Evolutionary conservation across 2,329 filamentous ascomycete species (phyloP).

Genomic region (Alternaria sp.): DNA sequence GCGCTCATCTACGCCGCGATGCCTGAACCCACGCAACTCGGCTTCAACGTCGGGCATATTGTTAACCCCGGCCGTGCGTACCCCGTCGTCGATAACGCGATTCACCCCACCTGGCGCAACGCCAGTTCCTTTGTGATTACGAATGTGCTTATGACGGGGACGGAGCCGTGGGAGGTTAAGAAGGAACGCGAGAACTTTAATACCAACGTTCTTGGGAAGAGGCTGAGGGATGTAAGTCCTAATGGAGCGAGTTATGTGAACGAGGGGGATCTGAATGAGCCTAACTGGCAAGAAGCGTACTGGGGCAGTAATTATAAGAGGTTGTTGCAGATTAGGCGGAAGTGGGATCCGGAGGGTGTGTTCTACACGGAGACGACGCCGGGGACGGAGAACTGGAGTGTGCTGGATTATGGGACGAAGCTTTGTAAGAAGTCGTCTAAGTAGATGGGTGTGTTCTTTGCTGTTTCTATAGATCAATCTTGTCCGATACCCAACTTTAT

Average conservation of each 20-base stretch:
- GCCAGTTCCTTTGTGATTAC: slow-evolving; percentile 46
- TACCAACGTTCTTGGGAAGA: slow-evolving; percentile 40
- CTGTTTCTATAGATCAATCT: not conserved
- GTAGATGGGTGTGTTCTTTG: not conserved
- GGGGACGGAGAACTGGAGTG: slow-evolving; percentile 43
- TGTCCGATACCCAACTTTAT: not conserved
- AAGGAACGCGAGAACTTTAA: slow-evolving; percentile 34
- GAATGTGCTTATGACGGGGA: slow-evolving; percentile 37
- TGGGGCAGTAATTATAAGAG: slow-evolving; percentile 45
- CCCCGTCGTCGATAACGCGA: slow-evolving; percentile 42
- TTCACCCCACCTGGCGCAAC: slow-evolving; percentile 44
- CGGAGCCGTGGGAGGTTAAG: slow-evolving; percentile 41
- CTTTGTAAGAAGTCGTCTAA: slow-evolving; percentile 35
- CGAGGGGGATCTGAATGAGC: slow-evolving; percentile 46
- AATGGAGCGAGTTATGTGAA: slow-evolving; percentile 46
- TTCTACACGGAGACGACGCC: slow-evolving; percentile 45
- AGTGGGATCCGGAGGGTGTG: slow-evolving; percentile 44
- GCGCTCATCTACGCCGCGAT: slow-evolving; percentile 32
- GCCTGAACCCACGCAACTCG: slow-evolving; percentile 27
- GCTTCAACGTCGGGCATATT: slow-evolving; percentile 43
- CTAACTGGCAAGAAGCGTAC: slow-evolving; percentile 45
- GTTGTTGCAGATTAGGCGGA: slow-evolving; percentile 37
- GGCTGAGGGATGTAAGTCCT: slow-evolving; percentile 37
- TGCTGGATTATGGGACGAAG: slow-evolving; percentile 44
- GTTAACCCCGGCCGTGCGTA: slow-evolving; percentile 40